Conservation (phyloP, 2,329 filamentous ascomycete species). For the Lecanosticta acicola region DNA sequence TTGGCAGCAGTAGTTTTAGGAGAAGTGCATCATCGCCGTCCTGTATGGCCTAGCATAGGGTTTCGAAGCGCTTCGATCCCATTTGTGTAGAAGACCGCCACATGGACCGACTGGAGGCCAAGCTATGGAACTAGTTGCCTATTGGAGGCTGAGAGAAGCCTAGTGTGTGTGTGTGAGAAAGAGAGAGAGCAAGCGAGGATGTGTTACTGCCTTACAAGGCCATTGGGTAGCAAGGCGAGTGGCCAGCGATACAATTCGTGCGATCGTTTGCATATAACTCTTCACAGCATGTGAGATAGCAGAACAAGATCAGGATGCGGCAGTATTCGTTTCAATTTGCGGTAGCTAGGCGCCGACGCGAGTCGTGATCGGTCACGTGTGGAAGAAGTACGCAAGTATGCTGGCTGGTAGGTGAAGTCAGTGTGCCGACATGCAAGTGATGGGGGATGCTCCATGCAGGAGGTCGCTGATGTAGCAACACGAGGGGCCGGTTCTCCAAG, state of each 20-base stretch:
- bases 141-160: conserved; percentile 8
- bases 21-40: background rate
- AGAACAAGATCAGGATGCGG: background rate
- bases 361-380: conserved; percentile 7
- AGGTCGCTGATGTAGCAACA: background rate
- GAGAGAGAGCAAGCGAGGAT: background rate
- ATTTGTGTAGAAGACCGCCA: conserved; percentile 6
- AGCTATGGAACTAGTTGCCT: conserved; percentile 3
- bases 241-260: conserved; percentile 1
- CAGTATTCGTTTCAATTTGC: background rate
- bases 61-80: background rate
- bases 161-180: background rate
- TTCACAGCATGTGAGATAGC: background rate
- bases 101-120: conserved; percentile 17
- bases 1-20: background rate
- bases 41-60: background rate
- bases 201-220: background rate
- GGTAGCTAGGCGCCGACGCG: background rate
- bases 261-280: conserved; percentile 6
- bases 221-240: background rate
- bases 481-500: background rate
- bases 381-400: background rate
- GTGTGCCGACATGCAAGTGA: conserved; percentile 4
- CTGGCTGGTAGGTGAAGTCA: conserved; percentile 8
- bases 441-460: conserved; percentile 1